A percentile compares a stretch with the other conserved stretches of the same genome.
These are phyloP conservation scores for Coemansia linderi DNA, from an alignment of 371 early-diverging fungal genomes.

Conservation along the genomic window DNA sequence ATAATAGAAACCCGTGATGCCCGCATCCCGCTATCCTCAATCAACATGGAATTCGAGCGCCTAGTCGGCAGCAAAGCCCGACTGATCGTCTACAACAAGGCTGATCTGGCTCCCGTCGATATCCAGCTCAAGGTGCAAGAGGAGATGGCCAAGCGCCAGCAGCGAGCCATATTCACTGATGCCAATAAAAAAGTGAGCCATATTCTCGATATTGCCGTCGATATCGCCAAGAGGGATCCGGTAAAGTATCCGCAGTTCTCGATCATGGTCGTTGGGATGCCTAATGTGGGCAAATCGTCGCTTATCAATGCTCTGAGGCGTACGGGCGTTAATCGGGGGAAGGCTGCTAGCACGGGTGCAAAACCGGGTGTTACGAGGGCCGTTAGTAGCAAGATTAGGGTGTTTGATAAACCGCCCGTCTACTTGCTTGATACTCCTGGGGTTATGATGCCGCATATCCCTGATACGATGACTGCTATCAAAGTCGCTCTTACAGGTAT, in stretches of 20 bases:
- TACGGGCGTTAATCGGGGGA: constrained; percentile 71
- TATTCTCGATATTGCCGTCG: constrained; percentile 65
- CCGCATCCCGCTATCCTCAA: constrained; percentile 86
- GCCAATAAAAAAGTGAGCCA: constrained; percentile 67
- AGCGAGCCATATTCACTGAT: constrained; percentile 72
- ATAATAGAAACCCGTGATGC: constrained; percentile 94
- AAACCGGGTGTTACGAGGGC: constrained; percentile 87
- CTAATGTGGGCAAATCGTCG: constrained; percentile 95
- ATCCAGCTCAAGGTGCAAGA: constrained; percentile 17
- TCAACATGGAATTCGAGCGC: constrained; percentile 83
- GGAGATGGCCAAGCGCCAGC: constrained; percentile 56
- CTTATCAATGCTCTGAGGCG: constrained; percentile 84
- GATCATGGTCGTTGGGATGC: constrained; percentile 91
- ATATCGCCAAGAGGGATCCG: constrained; percentile 41
- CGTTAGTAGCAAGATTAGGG: constrained; percentile 81
- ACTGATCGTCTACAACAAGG: constrained; percentile 90
- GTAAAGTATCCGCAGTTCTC: constrained; percentile 33
- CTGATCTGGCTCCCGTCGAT: constrained; percentile 77
- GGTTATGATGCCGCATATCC: constrained; percentile 83
- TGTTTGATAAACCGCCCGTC: constrained; percentile 80
- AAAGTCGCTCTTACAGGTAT: constrained; percentile 79
- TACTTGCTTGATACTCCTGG: constrained; percentile 93
- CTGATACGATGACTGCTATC: constrained; percentile 73
- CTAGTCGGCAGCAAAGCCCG: constrained; percentile 58
- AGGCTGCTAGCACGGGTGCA: constrained; percentile 84